Percentiles rank a stretch among this genome's conserved stretches.
Conservation (phyloP, 768 basidiomycete genomes). For the Cyathus striatus region DNA sequence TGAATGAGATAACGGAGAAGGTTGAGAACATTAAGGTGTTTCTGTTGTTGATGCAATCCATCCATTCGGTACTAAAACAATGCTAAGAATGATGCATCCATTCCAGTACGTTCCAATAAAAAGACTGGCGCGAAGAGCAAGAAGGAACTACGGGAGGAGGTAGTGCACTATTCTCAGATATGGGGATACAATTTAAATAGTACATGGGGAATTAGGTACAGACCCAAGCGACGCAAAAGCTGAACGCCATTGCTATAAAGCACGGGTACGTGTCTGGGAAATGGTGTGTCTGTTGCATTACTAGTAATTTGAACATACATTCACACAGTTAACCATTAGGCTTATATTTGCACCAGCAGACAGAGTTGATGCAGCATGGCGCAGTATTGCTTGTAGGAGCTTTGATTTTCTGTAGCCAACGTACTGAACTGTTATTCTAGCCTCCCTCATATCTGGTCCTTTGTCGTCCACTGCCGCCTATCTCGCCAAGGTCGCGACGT, state of each 20-base stretch:
- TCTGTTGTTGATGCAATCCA: constrained; percentile 1
- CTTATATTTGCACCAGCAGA: constrained; percentile 59
- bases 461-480: constrained; percentile 52
- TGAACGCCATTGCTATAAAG: constrained; percentile 55
- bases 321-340: constrained; percentile 37
- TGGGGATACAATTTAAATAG: neutral
- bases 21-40: constrained; percentile 59
- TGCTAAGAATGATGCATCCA: constrained; percentile 54
- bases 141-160: constrained; percentile 70
- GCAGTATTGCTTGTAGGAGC: constrained; percentile 50
- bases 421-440: constrained; percentile 21
- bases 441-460: constrained; percentile 61
- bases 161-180: constrained; percentile 16
- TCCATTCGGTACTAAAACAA: neutral
- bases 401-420: neutral
- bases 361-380: constrained; percentile 62
- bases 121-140: constrained; percentile 71
- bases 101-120: constrained; percentile 64
- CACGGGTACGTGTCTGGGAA: constrained; percentile 58
- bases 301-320: neutral
- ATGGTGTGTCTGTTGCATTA: constrained; percentile 39
- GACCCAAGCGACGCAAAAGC: constrained; percentile 47
- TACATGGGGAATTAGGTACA: constrained; percentile 39
- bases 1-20: constrained; percentile 50
- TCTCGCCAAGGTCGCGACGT: constrained; percentile 64